Base-by-base conservation (phyloP, 176 grass and related monocot species). In the Paspalum notatum region DNA sequence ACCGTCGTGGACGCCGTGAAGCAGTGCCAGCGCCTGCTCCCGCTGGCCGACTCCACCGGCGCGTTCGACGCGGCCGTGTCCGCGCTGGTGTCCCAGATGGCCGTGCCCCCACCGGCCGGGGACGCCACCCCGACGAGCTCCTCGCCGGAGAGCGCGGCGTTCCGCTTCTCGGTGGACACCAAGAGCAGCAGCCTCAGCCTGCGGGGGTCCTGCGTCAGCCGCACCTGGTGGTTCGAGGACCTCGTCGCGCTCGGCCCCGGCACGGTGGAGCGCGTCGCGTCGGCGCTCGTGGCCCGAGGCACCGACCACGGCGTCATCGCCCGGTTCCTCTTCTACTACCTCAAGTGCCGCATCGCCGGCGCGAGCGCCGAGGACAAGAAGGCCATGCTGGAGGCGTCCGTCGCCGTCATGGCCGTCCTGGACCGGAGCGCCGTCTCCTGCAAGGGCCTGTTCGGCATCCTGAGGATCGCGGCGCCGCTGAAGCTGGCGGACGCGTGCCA, bases 211-310 rank as follows among this genome's bases (percentile, higher is more conserved):
- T 80, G 81, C 64, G 83, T 65, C 68, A 59, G 52, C 70, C 84
- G 84, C 74, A 78, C 82, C 62, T 99, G 97, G 97, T 99, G 97
- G 97, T 96, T 93, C 69, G 90, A 99, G n/a, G 97, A 99, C 88
- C 85, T 99, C 42, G 55, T 65, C 25, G 40, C 72, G 20, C 78
- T 99, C 39, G 49, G 56, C 44, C 84, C 92, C 4, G 40, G n/a
- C 42, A 59, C 89, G 54, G 73, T 96, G 26, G 82, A 85, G 77
- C 94, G 70, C 41, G 79, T 99, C 11, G 74, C 94, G 52, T 81
- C 37, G 61, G 81, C 85, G 62, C 88, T 99, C 79, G 49, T 83
- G 68, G 78, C 64, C 68, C 90, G 75, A 45, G 88, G 87, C 84
- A 42, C 82, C 50, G 93, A 96, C 24, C 93, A 99, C 66, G 68